phyloP scores from a whole-genome alignment of 768 basidiomycete genomes.

The Pleurotus cornucopiae region DNA sequence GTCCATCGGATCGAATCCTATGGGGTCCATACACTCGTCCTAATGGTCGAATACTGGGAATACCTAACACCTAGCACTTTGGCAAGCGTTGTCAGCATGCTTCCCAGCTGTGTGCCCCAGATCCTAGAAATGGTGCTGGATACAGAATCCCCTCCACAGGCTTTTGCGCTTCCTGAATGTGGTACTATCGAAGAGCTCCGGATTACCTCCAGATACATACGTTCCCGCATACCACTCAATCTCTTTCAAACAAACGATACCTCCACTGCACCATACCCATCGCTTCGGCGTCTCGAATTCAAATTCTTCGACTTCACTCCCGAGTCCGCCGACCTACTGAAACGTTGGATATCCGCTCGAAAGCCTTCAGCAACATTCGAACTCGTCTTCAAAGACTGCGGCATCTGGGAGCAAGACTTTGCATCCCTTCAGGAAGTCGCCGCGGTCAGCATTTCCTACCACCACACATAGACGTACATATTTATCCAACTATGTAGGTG shows the following conservation, averaged over 20 bases:
- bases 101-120: not conserved
- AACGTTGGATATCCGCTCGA: not conserved
- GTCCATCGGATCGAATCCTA: not conserved
- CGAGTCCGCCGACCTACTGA: not conserved
- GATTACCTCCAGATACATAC: not conserved
- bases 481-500: too few species aligned
- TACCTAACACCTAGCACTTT: not conserved
- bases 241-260: not conserved
- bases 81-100: not conserved
- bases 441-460: not conserved
- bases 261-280: not conserved
- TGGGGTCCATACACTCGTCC: not conserved
- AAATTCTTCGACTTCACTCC: not conserved
- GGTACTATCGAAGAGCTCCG: not conserved
- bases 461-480: too few species aligned
- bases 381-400: too few species aligned
- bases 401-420: too few species aligned
- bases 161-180: not conserved
- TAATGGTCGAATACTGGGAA: not conserved
- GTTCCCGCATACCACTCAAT: not conserved
- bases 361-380: not conserved
- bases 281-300: not conserved
- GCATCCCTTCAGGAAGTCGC: not conserved
- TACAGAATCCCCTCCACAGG: not conserved
- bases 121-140: not conserved